Percentiles rank a stretch among this genome's conserved stretches.
Conservation (phyloP, 108 stramenopile species). For the Aurantiochytrium sp. region DNA sequence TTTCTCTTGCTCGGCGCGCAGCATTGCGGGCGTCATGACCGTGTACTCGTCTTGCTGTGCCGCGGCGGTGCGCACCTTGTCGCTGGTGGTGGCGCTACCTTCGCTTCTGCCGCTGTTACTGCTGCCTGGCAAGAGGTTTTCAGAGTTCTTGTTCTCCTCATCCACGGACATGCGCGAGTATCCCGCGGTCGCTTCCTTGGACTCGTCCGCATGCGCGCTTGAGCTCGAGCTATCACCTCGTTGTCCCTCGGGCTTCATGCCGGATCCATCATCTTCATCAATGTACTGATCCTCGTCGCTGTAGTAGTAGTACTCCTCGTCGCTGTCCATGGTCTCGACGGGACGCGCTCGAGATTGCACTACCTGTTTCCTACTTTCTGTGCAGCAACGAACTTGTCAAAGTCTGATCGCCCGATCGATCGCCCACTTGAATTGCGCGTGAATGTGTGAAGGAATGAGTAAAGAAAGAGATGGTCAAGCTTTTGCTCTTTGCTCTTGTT, state of each 20-base stretch:
- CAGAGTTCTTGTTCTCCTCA: neutral
- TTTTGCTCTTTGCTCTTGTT: too few relatives aligned
- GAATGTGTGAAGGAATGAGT: too few relatives aligned
- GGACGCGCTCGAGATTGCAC: too few relatives aligned
- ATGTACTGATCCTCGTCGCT: slow-evolving; percentile 43
- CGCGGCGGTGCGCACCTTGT: neutral
- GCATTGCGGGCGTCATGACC: slow-evolving; percentile 28
- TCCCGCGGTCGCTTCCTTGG: neutral
- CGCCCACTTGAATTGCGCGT: too few relatives aligned
- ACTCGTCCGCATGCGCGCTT: too few relatives aligned
- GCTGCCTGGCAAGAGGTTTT: neutral
- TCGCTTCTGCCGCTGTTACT: neutral
- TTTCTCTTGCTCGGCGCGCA: slow-evolving; percentile 39
- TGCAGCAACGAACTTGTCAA: too few relatives aligned
- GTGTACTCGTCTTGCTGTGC: slow-evolving; percentile 28
- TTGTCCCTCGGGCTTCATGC: neutral
- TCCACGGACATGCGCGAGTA: neutral
- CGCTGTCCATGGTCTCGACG: slow-evolving; percentile 17
- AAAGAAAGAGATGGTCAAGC: too few relatives aligned
- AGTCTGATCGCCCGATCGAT: too few relatives aligned
- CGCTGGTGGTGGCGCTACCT: slow-evolving; percentile 27
- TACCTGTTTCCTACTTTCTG: too few relatives aligned
- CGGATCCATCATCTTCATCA: slow-evolving; percentile 20
- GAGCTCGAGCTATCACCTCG: too few relatives aligned
- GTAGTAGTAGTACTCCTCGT: slow-evolving; percentile 42